phyloP scores from a whole-genome alignment of 352 stramenopile genomes.

The Pythium sp. region DNA sequence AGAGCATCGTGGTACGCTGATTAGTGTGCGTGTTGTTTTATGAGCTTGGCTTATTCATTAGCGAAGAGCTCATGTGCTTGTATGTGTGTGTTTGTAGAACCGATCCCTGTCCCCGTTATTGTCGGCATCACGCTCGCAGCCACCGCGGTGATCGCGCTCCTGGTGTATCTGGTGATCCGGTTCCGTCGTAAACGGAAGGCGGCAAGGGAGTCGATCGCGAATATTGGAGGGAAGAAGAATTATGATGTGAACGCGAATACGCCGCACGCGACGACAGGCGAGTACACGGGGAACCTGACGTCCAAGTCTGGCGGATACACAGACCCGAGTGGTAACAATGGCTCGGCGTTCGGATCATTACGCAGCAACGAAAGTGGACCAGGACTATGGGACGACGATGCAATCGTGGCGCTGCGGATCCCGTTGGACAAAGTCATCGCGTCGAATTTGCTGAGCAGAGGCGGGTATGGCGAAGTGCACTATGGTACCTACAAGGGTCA shows the following conservation, averaged over 20 bases:
- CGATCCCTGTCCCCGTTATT: neutral
- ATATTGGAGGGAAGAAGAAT: neutral
- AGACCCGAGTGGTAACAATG: neutral
- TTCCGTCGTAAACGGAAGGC: neutral
- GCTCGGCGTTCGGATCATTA: neutral
- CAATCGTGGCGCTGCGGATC: neutral
- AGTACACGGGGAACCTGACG: neutral
- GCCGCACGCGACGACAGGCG: neutral
- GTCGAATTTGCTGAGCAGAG: neutral
- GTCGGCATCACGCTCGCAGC: constrained; percentile 1
- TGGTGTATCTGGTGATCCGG: neutral
- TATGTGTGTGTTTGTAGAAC: neutral
- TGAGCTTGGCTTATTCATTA: too few relatives aligned
- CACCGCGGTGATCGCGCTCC: neutral
- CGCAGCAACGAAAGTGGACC: neutral
- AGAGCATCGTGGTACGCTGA: neutral
- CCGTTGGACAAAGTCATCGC: neutral
- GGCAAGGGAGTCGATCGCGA: neutral
- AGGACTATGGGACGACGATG: neutral
- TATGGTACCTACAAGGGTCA: neutral
- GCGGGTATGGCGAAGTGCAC: constrained; percentile 1
- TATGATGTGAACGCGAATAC: neutral
- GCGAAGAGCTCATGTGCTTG: neutral
- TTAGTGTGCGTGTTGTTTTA: neutral
- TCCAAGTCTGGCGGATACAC: neutral